Base-by-base conservation (phyloP, 2,329 filamentous ascomycete genomes). In the Aspergillus sp. region DNA sequence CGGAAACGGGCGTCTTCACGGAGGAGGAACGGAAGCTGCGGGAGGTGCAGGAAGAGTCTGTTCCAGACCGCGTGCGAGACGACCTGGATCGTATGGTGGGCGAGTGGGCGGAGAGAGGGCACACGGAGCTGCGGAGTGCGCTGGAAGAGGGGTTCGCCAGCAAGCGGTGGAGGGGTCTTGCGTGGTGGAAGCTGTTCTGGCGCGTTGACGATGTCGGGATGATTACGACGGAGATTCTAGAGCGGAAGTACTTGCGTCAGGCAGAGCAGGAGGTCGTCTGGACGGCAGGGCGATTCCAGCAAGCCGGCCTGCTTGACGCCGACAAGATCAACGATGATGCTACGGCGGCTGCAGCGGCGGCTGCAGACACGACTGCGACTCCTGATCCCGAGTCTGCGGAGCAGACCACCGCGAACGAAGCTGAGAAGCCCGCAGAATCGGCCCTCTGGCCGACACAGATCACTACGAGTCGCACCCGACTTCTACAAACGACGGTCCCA, bases 151-250 rank as follows among this genome's bases (percentile, higher is more conserved):
- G 90, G 0, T 93, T 96, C 61, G 77, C 82, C 0, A 85, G 88
- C n/a, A 79, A 76, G 16, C 79, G 85, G 36, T 96, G 93, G 93
- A 82, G 84, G 22, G 87, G 88, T 57, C 77, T 96, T 3, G 82
- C 85, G 14, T 97, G 93, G 92, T 96, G 90, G 88, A 95, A 95
- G 69, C 80, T 97, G 0, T 91, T 96, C 67, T 96, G 91, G 91
- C 85, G 90, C 17, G 91, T 94, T 20, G 93, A 97, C 66, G 93
- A 96, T 63, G 90, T 96, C 10, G 84, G 85, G 2, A 88, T 93
- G 80, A 85, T 96, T 50, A 86, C 88, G 2, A 83, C 85, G 1
- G 88, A 94, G 60, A 87, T 96, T 54, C 76, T 96, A 3, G 82
- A 83, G 54, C 85, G 86, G 57, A 80, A 82, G 6, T 97, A 95